A percentile compares a stretch with the other conserved stretches of the same genome.
phyloP scores from a whole-genome alignment of 257 asterid species.

The Galeopsis tetrahit region DNA sequence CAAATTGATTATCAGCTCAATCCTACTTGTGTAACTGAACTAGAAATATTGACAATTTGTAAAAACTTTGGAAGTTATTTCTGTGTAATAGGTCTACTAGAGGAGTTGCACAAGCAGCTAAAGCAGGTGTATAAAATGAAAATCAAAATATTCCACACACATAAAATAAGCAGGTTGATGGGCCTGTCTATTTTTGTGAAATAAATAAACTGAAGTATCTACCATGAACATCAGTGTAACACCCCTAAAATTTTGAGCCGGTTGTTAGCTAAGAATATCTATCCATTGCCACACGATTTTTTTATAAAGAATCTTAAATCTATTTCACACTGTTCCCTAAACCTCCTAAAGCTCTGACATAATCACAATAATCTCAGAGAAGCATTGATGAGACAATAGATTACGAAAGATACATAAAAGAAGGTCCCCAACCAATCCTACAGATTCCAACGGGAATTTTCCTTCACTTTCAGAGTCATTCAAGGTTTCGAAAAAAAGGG shows the following conservation, averaged over 20 bases:
- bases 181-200: neutral
- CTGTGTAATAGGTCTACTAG: neutral
- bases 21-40: constrained; percentile 10
- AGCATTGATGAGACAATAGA: too few relatives aligned
- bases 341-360: too few relatives aligned
- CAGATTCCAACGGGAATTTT: too few relatives aligned
- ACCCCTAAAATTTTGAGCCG: neutral
- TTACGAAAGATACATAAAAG: too few relatives aligned
- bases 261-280: too few relatives aligned
- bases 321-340: too few relatives aligned
- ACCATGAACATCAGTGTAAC: neutral
- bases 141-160: neutral
- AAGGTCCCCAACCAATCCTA: too few relatives aligned
- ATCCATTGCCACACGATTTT: neutral
- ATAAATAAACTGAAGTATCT: neutral
- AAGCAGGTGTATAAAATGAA: neutral
- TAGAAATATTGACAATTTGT: neutral
- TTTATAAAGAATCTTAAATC: neutral
- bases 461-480: too few relatives aligned
- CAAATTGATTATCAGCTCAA: constrained; percentile 28
- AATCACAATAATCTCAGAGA: too few relatives aligned
- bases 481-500: too few relatives aligned
- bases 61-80: neutral
- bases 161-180: neutral
- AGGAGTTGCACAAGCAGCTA: constrained; percentile 14